Conservation (phyloP, 1,139 yeast genomes). For the Blastobotrys ciferrii region DNA sequence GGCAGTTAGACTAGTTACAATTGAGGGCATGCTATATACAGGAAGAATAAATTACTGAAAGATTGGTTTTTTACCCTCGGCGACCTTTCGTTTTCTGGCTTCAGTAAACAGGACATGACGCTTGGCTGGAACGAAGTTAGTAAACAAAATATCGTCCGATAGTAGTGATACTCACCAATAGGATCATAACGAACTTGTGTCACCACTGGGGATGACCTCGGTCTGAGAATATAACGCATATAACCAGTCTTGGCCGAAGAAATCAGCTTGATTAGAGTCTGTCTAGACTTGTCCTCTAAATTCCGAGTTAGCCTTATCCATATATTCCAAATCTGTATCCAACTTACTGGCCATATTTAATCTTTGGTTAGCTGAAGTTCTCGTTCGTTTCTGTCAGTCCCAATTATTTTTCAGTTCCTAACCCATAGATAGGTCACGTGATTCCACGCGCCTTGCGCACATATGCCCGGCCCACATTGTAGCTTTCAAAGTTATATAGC, state of each 20-base stretch:
- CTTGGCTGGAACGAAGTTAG: conserved; percentile 40
- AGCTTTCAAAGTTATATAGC: no score
- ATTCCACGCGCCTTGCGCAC: no score
- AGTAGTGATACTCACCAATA: conserved; percentile 43
- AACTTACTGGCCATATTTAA: conserved; percentile 22
- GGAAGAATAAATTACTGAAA: conserved; percentile 23
- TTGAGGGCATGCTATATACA: conserved; percentile 3
- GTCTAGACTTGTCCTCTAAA: conserved; percentile 27
- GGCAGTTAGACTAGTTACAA: background rate
- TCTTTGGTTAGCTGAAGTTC: background rate
- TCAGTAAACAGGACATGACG: conserved; percentile 88
- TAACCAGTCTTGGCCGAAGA: conserved; percentile 89
- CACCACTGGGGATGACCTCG: conserved; percentile 76
- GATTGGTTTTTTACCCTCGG: conserved; percentile 47
- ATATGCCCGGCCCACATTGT: no score
- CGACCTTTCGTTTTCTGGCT: conserved; percentile 78
- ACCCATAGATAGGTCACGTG: background rate
- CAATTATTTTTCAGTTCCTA: conserved; percentile 4
- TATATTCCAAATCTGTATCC: background rate
- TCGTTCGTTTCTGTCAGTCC: background rate
- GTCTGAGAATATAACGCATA: conserved; percentile 74
- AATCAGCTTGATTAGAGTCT: conserved; percentile 60
- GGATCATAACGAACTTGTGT: conserved; percentile 91
- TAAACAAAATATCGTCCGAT: no score
- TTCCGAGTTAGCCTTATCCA: conserved; percentile 5